Percentiles rank a stretch among this genome's conserved stretches.
These are phyloP conservation scores for Lolium rigidum DNA, from an alignment of 176 grass and related monocot species.

Conservation along the genomic window DNA sequence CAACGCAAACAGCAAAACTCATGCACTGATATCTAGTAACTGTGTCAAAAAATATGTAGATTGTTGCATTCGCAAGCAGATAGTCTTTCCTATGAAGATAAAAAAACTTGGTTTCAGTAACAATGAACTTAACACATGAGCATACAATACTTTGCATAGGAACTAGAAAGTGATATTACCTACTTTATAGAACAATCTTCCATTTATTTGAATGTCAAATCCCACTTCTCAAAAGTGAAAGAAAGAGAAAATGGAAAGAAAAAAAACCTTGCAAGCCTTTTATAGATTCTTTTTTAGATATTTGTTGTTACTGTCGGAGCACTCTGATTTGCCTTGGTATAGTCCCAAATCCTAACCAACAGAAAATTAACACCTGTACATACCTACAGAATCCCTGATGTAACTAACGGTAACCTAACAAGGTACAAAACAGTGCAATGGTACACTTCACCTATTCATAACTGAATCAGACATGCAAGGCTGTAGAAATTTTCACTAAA, in stretches of 20 bases:
- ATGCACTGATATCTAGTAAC: not conserved
- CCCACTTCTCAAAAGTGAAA: not conserved
- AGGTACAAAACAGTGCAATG: not conserved
- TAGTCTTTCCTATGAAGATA: not conserved
- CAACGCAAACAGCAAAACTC: not conserved
- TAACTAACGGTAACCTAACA: slow-evolving; percentile 1
- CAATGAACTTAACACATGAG: slow-evolving; percentile 26
- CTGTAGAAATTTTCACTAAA: not conserved
- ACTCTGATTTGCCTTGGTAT: not conserved
- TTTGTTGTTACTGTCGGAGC: slow-evolving; percentile 33
- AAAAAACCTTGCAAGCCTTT: not conserved
- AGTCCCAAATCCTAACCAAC: not conserved
- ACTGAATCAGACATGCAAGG: not conserved
- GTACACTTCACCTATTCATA: not conserved
- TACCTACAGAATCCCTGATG: slow-evolving; percentile 15
- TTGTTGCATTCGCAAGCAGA: slow-evolving; percentile 19
- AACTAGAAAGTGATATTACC: slow-evolving; percentile 16
- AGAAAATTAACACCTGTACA: not conserved
- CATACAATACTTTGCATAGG: not conserved
- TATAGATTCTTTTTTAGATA: not conserved
- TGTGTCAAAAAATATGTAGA: not conserved
- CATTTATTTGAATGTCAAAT: slow-evolving; percentile 15
- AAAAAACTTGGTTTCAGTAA: slow-evolving; percentile 1
- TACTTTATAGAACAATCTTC: not conserved
- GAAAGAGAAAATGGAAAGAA: slow-evolving; percentile 13